A percentile compares a stretch with the other conserved stretches of the same genome.
Conservation (phyloP, 257 asterid species). For the Ballota nigra region DNA sequence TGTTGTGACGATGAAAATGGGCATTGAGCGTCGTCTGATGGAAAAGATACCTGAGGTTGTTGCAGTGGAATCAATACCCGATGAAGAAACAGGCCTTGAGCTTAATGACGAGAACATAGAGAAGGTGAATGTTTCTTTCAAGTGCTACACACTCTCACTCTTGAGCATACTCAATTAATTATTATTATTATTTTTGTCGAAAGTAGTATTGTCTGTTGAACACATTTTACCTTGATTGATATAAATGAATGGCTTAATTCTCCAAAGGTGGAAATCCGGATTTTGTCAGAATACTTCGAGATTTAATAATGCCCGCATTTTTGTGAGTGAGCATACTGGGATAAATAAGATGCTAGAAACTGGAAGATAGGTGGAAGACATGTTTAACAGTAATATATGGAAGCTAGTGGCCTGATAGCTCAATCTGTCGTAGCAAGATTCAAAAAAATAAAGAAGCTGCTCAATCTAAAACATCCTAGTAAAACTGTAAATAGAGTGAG, state of each 20-base stretch:
- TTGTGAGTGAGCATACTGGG: background rate
- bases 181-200: background rate
- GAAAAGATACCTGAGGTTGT: slow-evolving; percentile 92
- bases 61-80: slow-evolving; percentile 89
- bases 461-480: background rate
- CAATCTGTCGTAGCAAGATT: background rate
- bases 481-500: background rate
- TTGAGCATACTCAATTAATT: background rate
- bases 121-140: slow-evolving; percentile 51
- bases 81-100: slow-evolving; percentile 97
- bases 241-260: slow-evolving; percentile 5
- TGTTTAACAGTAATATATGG: background rate
- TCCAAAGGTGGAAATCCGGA: background rate
- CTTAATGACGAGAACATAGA: slow-evolving; percentile 90
- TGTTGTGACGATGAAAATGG: slow-evolving; percentile 82
- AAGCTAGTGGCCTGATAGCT: slow-evolving; percentile 2
- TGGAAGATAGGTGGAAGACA: background rate
- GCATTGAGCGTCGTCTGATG: slow-evolving; percentile 90
- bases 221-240: background rate
- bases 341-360: slow-evolving; percentile 3
- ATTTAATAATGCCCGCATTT: background rate
- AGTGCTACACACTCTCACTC: slow-evolving; percentile 12
- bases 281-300: background rate
- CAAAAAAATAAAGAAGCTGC: background rate
- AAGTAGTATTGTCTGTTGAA: background rate